Percentiles rank a stretch among this genome's conserved stretches.
Conservation (phyloP, 2,329 filamentous ascomycete species). For the Podosphaera fusca region DNA sequence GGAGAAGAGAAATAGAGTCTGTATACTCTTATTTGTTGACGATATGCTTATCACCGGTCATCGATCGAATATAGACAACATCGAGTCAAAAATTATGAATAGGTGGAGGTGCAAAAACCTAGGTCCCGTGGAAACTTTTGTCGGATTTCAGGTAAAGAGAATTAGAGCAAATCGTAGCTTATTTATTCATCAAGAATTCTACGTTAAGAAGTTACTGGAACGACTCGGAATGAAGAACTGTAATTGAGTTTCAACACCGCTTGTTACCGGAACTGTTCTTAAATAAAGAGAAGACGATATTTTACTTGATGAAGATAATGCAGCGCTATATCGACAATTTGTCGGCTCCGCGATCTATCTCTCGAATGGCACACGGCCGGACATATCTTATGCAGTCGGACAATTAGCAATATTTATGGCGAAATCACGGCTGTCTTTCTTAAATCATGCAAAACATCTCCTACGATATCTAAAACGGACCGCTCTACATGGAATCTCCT, state of each 20-base stretch:
- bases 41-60: neutral
- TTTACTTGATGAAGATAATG: too few species aligned
- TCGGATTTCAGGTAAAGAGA: neutral
- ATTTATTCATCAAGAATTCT: neutral
- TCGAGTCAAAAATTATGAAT: neutral
- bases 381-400: too few species aligned
- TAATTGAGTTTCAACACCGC: neutral
- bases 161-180: neutral
- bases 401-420: too few species aligned
- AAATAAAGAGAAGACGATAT: neutral
- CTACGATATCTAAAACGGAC: too few species aligned
- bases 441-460: too few species aligned
- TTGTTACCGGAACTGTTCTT: neutral
- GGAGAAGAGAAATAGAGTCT: neutral
- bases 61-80: neutral
- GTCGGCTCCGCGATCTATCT: too few species aligned
- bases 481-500: too few species aligned
- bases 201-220: neutral
- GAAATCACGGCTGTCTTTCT: too few species aligned
- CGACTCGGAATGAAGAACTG: neutral
- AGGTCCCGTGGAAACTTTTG: neutral
- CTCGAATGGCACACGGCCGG: too few species aligned
- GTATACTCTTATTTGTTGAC: neutral
- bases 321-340: too few species aligned
- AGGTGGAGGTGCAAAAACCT: neutral